Percentiles rank a stretch among this genome's conserved stretches.
Conservation (phyloP, 208 protist genomes). For the Crithidia bombi region DNA sequence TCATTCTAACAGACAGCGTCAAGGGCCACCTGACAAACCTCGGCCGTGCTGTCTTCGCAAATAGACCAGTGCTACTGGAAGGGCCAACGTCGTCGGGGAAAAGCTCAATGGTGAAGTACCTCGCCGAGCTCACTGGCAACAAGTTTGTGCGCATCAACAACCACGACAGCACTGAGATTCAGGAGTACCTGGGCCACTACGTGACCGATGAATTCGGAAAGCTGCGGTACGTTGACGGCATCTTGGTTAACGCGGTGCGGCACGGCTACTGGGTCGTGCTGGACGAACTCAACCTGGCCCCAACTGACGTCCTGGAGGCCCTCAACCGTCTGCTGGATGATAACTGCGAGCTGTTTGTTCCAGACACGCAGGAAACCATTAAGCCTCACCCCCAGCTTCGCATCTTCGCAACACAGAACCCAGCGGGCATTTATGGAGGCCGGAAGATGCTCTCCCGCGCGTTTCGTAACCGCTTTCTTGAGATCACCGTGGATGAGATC, state of each 20-base stretch:
- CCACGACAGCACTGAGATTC: conserved; percentile 99
- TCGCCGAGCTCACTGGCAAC: conserved; percentile 98
- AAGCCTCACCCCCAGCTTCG: conserved; percentile 98
- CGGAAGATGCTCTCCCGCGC: conserved; percentile 99
- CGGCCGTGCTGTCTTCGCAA: conserved; percentile 94
- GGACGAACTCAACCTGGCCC: conserved; percentile 99
- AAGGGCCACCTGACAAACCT: conserved; percentile 94
- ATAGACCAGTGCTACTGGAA: conserved; percentile 98
- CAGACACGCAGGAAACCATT: conserved; percentile 98
- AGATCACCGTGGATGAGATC: conserved; percentile 99
- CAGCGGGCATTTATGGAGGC: conserved; percentile 97
- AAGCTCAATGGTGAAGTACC: conserved; percentile 99
- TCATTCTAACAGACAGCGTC: conserved; percentile 97
- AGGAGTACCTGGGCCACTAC: conserved; percentile 99
- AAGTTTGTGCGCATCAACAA: conserved; percentile 99
- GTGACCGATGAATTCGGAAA: conserved; percentile 95
- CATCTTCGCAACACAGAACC: conserved; percentile 99
- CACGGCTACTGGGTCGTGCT: conserved; percentile 99
- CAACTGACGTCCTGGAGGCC: conserved; percentile 99
- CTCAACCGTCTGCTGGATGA: conserved; percentile 99
- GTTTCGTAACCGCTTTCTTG: conserved; percentile 99
- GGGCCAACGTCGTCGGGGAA: conserved; percentile 99
- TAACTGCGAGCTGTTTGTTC: conserved; percentile 99
- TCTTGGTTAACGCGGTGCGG: conserved; percentile 96
- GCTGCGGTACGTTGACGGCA: conserved; percentile 97